Evolutionary conservation across 1,284 basidiomycete species (phyloP), one percentile per base, ranked within the genome.

Genomic region (Tremellales sp.): DNA sequence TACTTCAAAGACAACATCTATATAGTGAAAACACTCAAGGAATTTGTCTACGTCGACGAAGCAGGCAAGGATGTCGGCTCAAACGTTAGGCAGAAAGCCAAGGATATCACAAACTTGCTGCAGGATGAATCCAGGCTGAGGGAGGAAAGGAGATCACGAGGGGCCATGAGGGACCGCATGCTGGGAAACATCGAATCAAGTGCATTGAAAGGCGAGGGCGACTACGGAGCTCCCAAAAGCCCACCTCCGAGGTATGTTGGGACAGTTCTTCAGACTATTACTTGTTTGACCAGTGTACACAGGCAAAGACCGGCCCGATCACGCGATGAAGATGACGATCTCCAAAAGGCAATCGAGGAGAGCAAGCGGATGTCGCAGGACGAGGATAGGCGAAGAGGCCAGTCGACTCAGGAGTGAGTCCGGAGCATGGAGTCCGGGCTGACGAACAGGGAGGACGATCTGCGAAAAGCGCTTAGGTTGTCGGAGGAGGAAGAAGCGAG

Each of bases 1-100:
- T 98, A 99, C 77, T 98, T 98, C 79, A 82, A 82, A 53, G 94
- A 98, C 74, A 98, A 99, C 70, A 76, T 97, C 54, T 98, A 98
- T 74, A 82, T 98, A 65, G 84, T 99, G 81, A 98, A 98, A 45
- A 98, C 94, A 1, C 81, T 99, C 56, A 97, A 97, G 71, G 95
- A 99, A 73, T 99, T 99, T 74, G 93, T 97, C 64, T 97, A 85
- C 68, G 75, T 97, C 53, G 95, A 98, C 72, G 95, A 98, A 66
- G 84, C 86, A 46, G 87, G 86, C 51, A 95, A 95, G 72, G 95
- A 99, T 68, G 93, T 97, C 67, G 95, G 95, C 38, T 90, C 91
- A 38, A 98, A 98, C 72, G 94, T 99, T 18, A 84, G 95, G 32
- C 94, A 97, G 70, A 99, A 99, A 76, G 95, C 95, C 10, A 98